A percentile compares a stretch with the other conserved stretches of the same genome.
phyloP scores from a whole-genome alignment of 306 rosid species.

The Fragaria vesca region DNA sequence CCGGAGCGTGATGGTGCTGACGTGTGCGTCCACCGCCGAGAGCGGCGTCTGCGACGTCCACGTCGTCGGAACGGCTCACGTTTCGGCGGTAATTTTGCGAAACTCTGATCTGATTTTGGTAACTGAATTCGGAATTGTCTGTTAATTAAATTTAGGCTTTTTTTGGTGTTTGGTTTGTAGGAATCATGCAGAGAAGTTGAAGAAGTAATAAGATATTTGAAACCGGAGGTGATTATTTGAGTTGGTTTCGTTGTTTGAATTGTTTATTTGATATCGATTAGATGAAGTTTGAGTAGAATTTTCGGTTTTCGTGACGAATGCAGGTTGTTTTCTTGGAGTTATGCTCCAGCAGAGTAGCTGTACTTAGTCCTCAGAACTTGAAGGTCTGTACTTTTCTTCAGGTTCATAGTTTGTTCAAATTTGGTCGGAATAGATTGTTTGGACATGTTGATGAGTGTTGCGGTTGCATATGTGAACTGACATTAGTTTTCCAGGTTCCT shows the following conservation, averaged over 20 bases:
- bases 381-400: conserved; percentile 44
- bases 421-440: not conserved
- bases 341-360: conserved; percentile 74
- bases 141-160: not conserved
- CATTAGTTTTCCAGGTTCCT: conserved; percentile 63
- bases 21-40: conserved; percentile 68
- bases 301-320: conserved; percentile 26
- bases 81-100: conserved; percentile 56
- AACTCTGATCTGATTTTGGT: conserved; percentile 8
- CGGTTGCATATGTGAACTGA: conserved; percentile 20
- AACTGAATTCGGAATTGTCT: conserved; percentile 1
- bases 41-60: conserved; percentile 76
- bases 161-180: conserved; percentile 39
- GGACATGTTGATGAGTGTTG: not conserved
- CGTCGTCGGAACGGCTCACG: conserved; percentile 91
- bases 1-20: conserved; percentile 56
- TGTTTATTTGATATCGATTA: not conserved
- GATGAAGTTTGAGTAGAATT: not conserved
- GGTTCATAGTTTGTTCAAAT: not conserved
- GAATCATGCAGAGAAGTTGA: conserved; percentile 86
- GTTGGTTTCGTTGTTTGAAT: conserved; percentile 3
- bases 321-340: conserved; percentile 92
- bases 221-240: conserved; percentile 71
- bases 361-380: conserved; percentile 76
- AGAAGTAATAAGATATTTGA: conserved; percentile 63